These are phyloP conservation scores for Crithidia brevicula DNA, from an alignment of 208 protist genomes.

Conservation along the genomic window DNA sequence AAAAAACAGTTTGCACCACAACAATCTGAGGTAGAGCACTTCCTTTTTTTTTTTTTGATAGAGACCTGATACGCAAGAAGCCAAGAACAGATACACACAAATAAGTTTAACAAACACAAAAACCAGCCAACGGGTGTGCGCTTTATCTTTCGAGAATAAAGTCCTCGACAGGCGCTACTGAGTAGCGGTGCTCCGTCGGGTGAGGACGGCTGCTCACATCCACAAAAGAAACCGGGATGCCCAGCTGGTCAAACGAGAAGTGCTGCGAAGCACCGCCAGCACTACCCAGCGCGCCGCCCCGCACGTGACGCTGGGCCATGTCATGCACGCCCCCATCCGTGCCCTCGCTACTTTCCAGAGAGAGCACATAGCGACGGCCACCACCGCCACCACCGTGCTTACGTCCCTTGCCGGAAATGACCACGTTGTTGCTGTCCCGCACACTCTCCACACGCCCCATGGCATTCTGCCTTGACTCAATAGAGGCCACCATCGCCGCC, in stretches of 20 bases:
- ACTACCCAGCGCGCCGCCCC: constrained; percentile 1
- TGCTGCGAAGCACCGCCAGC: constrained; percentile 6
- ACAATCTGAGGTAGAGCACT: no score
- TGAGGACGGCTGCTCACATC: constrained; percentile 73
- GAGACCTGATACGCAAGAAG: background rate
- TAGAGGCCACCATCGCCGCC: constrained; percentile 51
- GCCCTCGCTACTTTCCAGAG: constrained; percentile 40
- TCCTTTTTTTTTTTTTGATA: background rate
- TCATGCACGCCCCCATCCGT: background rate
- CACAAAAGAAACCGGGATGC: constrained; percentile 53
- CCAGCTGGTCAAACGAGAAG: constrained; percentile 71
- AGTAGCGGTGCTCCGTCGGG: constrained; percentile 40
- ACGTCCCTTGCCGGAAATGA: constrained; percentile 18
- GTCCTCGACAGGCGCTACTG: constrained; percentile 40
- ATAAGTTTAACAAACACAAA: constrained; percentile 3
- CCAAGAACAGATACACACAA: background rate
- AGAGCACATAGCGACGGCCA: constrained; percentile 42
- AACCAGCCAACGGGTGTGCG: background rate
- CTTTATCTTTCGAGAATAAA: constrained; percentile 35
- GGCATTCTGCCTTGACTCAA: constrained; percentile 54
- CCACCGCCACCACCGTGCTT: constrained; percentile 15
- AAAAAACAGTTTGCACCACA: no score
- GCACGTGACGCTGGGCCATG: background rate
- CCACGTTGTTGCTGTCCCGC: constrained; percentile 50
- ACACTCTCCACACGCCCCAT: constrained; percentile 70